Base-by-base conservation (phyloP, 345 rosid species). In the Linum tenue region DNA sequence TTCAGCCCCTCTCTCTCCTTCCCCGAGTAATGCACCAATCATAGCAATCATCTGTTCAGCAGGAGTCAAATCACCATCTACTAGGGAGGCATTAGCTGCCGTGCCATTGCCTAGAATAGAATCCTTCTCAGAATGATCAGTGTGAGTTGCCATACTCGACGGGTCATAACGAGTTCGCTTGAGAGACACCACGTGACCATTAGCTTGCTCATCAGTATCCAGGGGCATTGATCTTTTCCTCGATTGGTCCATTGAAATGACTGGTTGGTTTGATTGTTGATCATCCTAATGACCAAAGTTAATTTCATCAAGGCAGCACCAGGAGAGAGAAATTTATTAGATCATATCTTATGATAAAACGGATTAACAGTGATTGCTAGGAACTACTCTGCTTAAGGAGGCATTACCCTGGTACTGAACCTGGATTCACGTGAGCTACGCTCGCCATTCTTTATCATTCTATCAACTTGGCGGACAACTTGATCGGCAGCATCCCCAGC, bases 1-100 rank as follows among this genome's bases (percentile, higher is more conserved):
- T 79, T 90, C 92, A 64, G 96, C 96, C 17, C 99, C 99, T 70
- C 96, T 84, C 77, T 94, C 99, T 67, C 99, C 99, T 84, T 90
- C 99, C 42, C 96, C 99, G 74, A 94, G 99, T 80, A 94, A 79
- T 68, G 95, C 99, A 77, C 97, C 97, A 78, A 94, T 90, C 90
- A 94, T 86, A 55, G 95, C 88, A 72, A 94, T 86, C 97, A 94
- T 90, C 80, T 94, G 91, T 75, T 88, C 97, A 57, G 84, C 99
- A 65, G 97, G 97, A 61, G 86, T 81, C 83, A 81, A 75, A 80
- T 86, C 89, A 72, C 81, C 67, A 77, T 83, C 88, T 63, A 80
- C 76, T 70, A 68, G 67, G 71, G 83, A 75, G 80, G 70, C 70
- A 67, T 62, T 74, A 69, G 79, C 73, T 44, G 85, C 68, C 42